Base-by-base conservation (phyloP, 148 eudicot genomes). In the Arbutus unedo region DNA sequence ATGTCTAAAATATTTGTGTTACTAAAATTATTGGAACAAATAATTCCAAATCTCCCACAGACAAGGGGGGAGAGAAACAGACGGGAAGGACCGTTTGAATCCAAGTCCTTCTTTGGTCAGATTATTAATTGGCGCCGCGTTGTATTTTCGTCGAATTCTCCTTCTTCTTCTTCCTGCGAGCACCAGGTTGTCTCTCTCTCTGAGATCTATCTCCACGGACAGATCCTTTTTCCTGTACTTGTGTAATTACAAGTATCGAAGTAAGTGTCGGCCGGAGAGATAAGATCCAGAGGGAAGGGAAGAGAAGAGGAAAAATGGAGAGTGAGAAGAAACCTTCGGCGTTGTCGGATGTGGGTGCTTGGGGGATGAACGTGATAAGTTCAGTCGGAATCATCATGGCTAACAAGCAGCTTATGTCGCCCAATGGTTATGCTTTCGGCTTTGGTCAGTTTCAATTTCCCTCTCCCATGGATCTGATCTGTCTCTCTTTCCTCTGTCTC, bases 301-400 rank as follows among this genome's bases (percentile, higher is more conserved):
- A 19, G n/a, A 49, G 21, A 47, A 8, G 25, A 21, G 50, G 45
- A 50, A 1, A 47, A 62, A 91, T 93, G 96, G 96, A 91, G 87
- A 78, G 71, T 2, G 93, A 90, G 80, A 92, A 89, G 89, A 93
- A 89, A 87, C 55, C 86, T 18, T 82, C 90, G 38, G 83, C 86
- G 0, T 89, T 91, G 3, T 93, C 96, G 15, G 89, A 93, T 86
- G 81, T 91, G 50, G 96, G 94, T 9, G 94, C 96, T 4, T 93
- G 96, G 96, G 96, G 88, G 8, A 93, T 93, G 92, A 93, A 93
- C 80, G 89, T 93, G 3, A 38, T 93, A 0, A 93, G 96, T 83
- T 93, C 96, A 2, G 94, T 93, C 19, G 96, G 93, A 55, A 88
- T 93, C 62, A 93, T 91, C 45, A 93, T 93, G 96, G 96, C 94